A percentile compares a stretch with the other conserved stretches of the same genome.
Evolutionary conservation across 306 rosid species (phyloP).

Genomic region (Quillaja saponaria): DNA sequence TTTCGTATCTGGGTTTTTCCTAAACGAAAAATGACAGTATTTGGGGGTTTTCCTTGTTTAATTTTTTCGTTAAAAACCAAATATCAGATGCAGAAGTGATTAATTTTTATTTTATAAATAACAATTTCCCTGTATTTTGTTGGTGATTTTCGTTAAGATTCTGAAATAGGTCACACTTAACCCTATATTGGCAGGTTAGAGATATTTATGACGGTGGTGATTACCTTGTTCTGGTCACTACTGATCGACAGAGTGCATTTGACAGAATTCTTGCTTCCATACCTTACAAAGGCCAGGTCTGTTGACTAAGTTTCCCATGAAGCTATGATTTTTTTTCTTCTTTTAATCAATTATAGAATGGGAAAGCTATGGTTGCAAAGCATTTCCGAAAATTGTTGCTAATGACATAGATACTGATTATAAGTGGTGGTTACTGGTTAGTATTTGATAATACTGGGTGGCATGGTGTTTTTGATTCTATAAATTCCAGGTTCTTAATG

Average conservation of each 20-base stretch:
- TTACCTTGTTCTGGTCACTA: slow-evolving; percentile 77
- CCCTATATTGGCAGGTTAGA: slow-evolving; percentile 59
- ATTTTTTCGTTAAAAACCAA: background rate
- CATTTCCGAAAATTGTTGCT: background rate
- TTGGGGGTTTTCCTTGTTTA: no score
- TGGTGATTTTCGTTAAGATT: background rate
- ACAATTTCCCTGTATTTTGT: background rate
- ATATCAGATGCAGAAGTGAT: background rate
- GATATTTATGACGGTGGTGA: slow-evolving; percentile 87
- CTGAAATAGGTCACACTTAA: slow-evolving; percentile 1
- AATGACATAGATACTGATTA: background rate
- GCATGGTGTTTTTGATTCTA: slow-evolving; percentile 10
- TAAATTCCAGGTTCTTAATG: slow-evolving; percentile 72
- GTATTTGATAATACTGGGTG: background rate
- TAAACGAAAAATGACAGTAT: background rate
- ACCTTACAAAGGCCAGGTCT: slow-evolving; percentile 95
- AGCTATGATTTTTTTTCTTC: background rate
- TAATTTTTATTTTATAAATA: no score
- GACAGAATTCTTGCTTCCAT: slow-evolving; percentile 97
- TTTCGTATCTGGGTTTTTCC: background rate
- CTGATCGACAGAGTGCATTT: slow-evolving; percentile 94
- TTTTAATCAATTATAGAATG: slow-evolving; percentile 4
- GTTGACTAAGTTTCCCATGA: background rate
- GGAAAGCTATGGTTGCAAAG: background rate
- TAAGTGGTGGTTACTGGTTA: no score